These are phyloP conservation scores for Aspergillus brasiliensis DNA, from an alignment of 2,329 filamentous ascomycete genomes.

Conservation along the genomic window DNA sequence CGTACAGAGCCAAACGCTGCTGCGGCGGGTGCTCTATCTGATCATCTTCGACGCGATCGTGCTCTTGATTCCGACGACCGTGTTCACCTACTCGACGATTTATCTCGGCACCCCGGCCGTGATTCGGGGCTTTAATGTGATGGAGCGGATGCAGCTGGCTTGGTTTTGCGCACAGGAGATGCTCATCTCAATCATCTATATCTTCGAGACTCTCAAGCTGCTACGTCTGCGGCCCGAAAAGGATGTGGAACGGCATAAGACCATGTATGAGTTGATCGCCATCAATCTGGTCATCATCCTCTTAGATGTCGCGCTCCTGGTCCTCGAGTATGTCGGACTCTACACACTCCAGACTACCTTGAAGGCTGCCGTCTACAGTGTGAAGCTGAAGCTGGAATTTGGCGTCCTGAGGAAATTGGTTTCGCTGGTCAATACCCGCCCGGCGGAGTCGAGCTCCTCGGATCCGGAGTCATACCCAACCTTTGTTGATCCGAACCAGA, in stretches of 20 bases:
- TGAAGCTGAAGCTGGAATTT: conserved; percentile 54
- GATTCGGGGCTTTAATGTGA: conserved; percentile 46
- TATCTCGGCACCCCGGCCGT: conserved; percentile 27
- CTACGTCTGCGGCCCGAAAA: conserved; percentile 39
- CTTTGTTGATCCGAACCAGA: conserved; percentile 44
- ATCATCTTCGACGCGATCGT: conserved; percentile 59
- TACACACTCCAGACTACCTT: conserved; percentile 50
- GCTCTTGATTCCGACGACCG: conserved; percentile 55
- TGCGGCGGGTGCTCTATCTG: conserved; percentile 57
- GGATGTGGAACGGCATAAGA: conserved; percentile 39
- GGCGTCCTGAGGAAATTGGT: conserved; percentile 50
- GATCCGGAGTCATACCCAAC: conserved; percentile 41
- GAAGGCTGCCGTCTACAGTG: conserved; percentile 51
- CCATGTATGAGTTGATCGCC: conserved; percentile 52
- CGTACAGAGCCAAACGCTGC: conserved; percentile 50
- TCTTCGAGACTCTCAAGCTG: conserved; percentile 54
- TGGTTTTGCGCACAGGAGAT: conserved; percentile 49
- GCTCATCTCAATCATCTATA: conserved; percentile 54
- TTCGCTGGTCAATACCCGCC: conserved; percentile 38
- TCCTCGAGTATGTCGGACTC: conserved; percentile 45
- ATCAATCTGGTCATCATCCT: conserved; percentile 53
- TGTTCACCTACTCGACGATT: conserved; percentile 54
- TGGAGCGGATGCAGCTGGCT: conserved; percentile 46
- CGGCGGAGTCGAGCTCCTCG: conserved; percentile 33
- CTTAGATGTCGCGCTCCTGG: conserved; percentile 49